Evolutionary conservation across 345 rosid genomes (phyloP), one percentile per base, ranked within the genome.

Genomic region (Syzygium aromaticum): DNA sequence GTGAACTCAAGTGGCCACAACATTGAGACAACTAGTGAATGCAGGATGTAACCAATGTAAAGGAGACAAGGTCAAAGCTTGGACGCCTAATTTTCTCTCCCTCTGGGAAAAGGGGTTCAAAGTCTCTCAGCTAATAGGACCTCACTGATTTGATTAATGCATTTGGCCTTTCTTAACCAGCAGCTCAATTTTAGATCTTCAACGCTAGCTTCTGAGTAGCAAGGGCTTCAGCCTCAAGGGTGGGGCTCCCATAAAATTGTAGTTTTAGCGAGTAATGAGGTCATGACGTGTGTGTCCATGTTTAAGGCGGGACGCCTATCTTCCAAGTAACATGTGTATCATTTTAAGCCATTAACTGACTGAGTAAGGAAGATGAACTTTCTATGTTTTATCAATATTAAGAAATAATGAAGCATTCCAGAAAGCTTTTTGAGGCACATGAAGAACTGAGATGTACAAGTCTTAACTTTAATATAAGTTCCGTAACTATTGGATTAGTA

Each of bases 231-330:
- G 96, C 99, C 88, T 96, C 95, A 28, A 95, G 95, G 7, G 95
- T 91, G 80, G 80, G 99, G 98, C 92, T 97, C 96, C 92, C 95
- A 95, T 61, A 95, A 86, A 51, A 96, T 77, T 77, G 99, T 95
- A 17, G 95, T 94, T 90, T 96, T 96, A 3, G 98, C 98, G 82
- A 95, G 89, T 54, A 96, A 89, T 25, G 91, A 63, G 77, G 94
- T 97, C 92, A 95, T 98, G n/a, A 93, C 89, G 73, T 95, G 96
- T 5, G 98, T 98, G 87, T 96, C 98, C 99, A 97, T 97, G 94
- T 95, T 96, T 43, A 98, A 95, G 73, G 98, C 95, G 54, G 96
- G 98, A 51, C 96, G 97, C 85, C 98, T 54, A 77, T 97, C 98
- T 89, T 97, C 98, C 94, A 96, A 90, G 92, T 96, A 96, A 88